Conservation (phyloP, 1,139 yeast genomes). For the Suhomyces atakaporum region DNA sequence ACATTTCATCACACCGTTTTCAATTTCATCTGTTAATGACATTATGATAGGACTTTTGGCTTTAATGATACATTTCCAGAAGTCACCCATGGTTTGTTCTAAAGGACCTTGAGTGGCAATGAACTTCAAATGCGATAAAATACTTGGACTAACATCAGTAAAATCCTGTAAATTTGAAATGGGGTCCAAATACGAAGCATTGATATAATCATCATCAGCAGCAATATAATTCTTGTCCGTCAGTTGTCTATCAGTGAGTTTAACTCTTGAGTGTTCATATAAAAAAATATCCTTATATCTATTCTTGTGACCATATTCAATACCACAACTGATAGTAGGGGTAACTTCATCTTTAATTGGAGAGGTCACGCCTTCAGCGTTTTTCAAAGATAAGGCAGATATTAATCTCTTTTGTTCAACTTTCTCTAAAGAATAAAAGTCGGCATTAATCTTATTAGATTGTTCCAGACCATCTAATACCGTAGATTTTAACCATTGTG, state of each 20-base stretch:
- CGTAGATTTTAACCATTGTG: conserved; percentile 34
- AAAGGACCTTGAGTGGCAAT: conserved; percentile 90
- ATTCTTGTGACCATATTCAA: conserved; percentile 75
- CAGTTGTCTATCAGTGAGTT: conserved; percentile 25
- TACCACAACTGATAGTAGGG: conserved; percentile 50
- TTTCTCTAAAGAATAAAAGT: conserved; percentile 30
- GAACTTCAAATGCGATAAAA: conserved; percentile 38
- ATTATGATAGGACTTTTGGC: conserved; percentile 44
- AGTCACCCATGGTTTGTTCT: conserved; percentile 73
- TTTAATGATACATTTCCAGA: conserved; percentile 70
- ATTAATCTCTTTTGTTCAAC: conserved; percentile 36
- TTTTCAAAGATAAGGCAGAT: conserved; percentile 27
- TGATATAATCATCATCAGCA: conserved; percentile 32
- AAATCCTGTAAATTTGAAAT: conserved; percentile 19
- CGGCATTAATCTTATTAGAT: conserved; percentile 28
- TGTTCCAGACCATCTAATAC: conserved; percentile 26
- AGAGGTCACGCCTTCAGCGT: conserved; percentile 8
- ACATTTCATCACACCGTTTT: conserved; percentile 56
- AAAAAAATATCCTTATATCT: conserved; percentile 80
- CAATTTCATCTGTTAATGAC: conserved; percentile 54
- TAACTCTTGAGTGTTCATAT: conserved; percentile 80
- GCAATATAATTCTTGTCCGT: conserved; percentile 1
- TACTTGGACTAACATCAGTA: conserved; percentile 12
- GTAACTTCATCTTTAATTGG: conserved; percentile 18
- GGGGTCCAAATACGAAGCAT: conserved; percentile 31